Conservation (phyloP, 2,329 filamentous ascomycete genomes). For the Trichophyton verrucosum region DNA sequence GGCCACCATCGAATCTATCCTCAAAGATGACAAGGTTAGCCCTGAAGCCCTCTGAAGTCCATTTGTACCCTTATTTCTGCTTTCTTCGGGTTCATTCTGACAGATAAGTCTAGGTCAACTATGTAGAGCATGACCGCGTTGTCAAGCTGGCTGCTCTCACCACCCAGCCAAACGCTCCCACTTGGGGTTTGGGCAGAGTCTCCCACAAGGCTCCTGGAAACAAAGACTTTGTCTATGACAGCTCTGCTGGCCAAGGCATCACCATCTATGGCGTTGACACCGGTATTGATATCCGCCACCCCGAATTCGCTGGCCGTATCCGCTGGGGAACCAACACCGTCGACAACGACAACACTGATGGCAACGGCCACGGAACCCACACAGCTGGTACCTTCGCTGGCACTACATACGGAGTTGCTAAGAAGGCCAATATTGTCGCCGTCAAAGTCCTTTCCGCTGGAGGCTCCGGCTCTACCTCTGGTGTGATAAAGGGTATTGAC, state of each 20-base stretch:
- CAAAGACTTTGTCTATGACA: constrained; percentile 27
- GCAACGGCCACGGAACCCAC: constrained; percentile 30
- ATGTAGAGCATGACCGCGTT: constrained; percentile 12
- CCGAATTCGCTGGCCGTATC: constrained; percentile 28
- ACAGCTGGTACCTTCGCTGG: constrained; percentile 28
- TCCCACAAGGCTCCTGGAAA: constrained; percentile 18
- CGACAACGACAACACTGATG: constrained; percentile 13
- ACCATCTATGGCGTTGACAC: constrained; percentile 30
- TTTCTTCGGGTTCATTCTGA: neutral
- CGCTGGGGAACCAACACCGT: constrained; percentile 25
- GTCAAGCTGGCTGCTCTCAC: constrained; percentile 1
- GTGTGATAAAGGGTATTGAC: constrained; percentile 40
- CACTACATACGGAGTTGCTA: constrained; percentile 28
- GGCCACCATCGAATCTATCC: constrained; percentile 10
- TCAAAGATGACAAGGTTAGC: constrained; percentile 9
- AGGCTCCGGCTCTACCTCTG: constrained; percentile 34
- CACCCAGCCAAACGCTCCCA: constrained; percentile 18
- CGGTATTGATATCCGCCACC: constrained; percentile 25
- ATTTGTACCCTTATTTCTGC: neutral
- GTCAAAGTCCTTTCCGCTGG: constrained; percentile 40
- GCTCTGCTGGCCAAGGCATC: constrained; percentile 24
- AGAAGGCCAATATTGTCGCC: constrained; percentile 29
- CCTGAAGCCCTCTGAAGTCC: neutral
- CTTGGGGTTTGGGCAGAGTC: constrained; percentile 27
- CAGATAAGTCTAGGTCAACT: constrained; percentile 10